Evolutionary conservation across 1,284 basidiomycete genomes (phyloP).

Genomic region (Ganoderma sp.): DNA sequence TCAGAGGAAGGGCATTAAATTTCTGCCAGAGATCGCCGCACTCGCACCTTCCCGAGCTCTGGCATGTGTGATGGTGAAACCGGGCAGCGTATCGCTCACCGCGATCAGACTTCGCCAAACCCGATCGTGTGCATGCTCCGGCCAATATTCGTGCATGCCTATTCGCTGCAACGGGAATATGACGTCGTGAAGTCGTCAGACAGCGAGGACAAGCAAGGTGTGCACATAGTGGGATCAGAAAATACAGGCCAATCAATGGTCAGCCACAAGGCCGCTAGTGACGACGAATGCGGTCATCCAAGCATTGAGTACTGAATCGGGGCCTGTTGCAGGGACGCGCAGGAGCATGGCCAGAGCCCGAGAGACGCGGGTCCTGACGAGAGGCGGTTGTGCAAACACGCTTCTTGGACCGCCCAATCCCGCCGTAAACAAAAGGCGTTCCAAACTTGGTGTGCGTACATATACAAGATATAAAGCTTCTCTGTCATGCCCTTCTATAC

Average conservation of each 20-base stretch:
- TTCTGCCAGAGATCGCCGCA: background rate
- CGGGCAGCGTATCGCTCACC: background rate
- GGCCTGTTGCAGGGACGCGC: background rate
- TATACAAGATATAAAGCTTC: constrained; percentile 1
- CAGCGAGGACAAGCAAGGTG: background rate
- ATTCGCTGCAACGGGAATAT: background rate
- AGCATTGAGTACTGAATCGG: background rate
- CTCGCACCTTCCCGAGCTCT: background rate
- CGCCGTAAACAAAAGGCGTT: background rate
- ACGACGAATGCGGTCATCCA: background rate
- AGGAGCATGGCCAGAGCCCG: background rate
- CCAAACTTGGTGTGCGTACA: background rate
- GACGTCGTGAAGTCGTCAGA: background rate
- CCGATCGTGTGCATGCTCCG: background rate
- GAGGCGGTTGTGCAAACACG: background rate
- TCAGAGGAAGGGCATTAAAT: background rate
- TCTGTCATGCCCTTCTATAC: background rate
- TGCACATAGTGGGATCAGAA: background rate
- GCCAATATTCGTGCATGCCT: background rate
- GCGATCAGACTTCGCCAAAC: background rate
- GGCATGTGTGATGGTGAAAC: background rate
- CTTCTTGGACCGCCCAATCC: background rate
- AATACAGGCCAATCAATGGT: background rate
- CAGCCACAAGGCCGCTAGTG: background rate
- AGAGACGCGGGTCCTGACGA: background rate